Conservation (phyloP, 768 basidiomycete genomes). For the Russula sp. region DNA sequence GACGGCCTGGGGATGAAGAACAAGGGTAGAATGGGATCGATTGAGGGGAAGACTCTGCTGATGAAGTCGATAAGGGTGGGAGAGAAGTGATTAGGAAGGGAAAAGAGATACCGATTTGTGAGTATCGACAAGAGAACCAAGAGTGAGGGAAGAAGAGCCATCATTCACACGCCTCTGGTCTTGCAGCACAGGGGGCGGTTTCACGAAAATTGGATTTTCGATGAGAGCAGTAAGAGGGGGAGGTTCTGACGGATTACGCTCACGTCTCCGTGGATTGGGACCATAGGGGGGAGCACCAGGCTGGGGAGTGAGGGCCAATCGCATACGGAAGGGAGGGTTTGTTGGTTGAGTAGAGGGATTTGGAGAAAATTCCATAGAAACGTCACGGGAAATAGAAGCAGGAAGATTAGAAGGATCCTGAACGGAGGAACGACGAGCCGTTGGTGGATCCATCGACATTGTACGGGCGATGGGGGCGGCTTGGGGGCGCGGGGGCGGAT, state of each 20-base stretch:
- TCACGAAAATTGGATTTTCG: constrained; percentile 64
- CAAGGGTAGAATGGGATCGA: constrained; percentile 15
- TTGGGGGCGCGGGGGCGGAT: background rate
- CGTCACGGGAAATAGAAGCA: constrained; percentile 33
- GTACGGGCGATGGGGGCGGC: constrained; percentile 39
- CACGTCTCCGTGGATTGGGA: constrained; percentile 34
- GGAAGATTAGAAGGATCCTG: constrained; percentile 24
- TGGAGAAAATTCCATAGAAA: constrained; percentile 37
- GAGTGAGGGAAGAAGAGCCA: constrained; percentile 19
- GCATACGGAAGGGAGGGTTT: constrained; percentile 52
- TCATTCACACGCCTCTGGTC: constrained; percentile 21
- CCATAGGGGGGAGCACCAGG: constrained; percentile 40
- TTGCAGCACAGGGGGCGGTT: constrained; percentile 37
- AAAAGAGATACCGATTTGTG: constrained; percentile 19
- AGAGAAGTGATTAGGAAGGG: background rate
- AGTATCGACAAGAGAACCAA: constrained; percentile 24
- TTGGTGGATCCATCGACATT: constrained; percentile 63
- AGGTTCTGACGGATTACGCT: constrained; percentile 57
- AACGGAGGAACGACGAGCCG: constrained; percentile 21
- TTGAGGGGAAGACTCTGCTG: constrained; percentile 6
- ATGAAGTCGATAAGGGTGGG: constrained; percentile 2
- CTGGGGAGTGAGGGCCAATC: constrained; percentile 65
- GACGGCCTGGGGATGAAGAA: constrained; percentile 6
- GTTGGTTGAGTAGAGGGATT: constrained; percentile 26
- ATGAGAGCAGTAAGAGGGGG: constrained; percentile 55